Base-by-base conservation (phyloP, 2,329 filamentous ascomycete species). In the Helicocarpus griseus region DNA sequence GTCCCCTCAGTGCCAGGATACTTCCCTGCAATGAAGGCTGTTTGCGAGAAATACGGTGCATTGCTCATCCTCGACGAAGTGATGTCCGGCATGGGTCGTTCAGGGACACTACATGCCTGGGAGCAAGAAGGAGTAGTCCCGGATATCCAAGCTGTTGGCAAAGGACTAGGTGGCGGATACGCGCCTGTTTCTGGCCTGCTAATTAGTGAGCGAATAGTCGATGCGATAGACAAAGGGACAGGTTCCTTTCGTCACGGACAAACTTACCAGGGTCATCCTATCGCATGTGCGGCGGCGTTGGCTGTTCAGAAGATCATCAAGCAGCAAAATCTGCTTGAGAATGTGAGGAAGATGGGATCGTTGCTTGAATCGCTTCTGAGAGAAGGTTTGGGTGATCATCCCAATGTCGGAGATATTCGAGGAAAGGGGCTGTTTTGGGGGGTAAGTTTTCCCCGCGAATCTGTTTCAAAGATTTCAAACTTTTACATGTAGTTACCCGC, bases 31-130 rank as follows among this genome's bases (percentile, higher is more conserved):
- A 80, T 91, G 66, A 78, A 78, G 59, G 69, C 71, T 1, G 72
- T 93, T 1, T 93, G 87, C 63, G 77, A 84, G 49, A 80, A 79
- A 54, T 75, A 91, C 60, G 86, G 84, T 0, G 81, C 83, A 0
- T 76, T 93, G 0, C 72, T 93, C n/a, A 83, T 91, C 43, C 69
- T 91, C 0, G 88, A 93, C 60, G 87, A 91, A 62, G 76, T 89
- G 41, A 87, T 89, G 84, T 77, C 73, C 55, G 80, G 80, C 2
- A 77, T 79, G 69, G 80, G 80, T 5, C 73, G 80, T 5, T 73
- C 70, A n/a, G 80, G 79, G 1, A 76, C 75, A 1, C 61, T 80
- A 2, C 79, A 82, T 57, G 79, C 77, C 5, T 83, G 78, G 77
- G 72, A 82, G 55, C 73, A 80, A 46, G 75, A 81, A 52, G 73